Percentiles rank a stretch among this genome's conserved stretches.
Evolutionary conservation across 2,329 filamentous ascomycete species (phyloP).

Genomic region (Beauveria asiatica): DNA sequence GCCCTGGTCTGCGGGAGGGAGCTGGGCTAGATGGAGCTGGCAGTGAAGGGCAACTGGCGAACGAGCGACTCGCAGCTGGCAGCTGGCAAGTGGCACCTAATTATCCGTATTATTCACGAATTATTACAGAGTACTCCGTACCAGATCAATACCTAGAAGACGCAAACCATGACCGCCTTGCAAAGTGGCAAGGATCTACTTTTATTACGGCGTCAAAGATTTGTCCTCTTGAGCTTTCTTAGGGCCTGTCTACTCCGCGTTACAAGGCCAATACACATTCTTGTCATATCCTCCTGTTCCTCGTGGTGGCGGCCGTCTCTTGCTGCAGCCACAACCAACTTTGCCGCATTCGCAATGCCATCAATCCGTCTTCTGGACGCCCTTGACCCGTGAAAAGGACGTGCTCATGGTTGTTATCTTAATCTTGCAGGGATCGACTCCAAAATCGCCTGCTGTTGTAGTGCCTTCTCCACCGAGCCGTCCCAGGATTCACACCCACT

Average conservation of each 20-base stretch:
- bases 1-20: background rate
- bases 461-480: background rate
- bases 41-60: background rate
- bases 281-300: no score
- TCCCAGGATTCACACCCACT: background rate
- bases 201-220: no score
- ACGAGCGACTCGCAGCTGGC: background rate
- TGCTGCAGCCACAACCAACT: background rate
- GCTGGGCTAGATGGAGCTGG: background rate
- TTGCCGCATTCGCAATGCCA: background rate
- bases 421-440: constrained; percentile 2
- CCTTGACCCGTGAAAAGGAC: background rate
- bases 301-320: background rate
- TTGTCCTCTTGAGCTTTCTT: background rate
- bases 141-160: background rate
- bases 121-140: no score
- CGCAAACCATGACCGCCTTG: background rate
- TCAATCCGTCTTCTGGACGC: background rate
- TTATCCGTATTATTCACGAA: background rate
- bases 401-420: background rate
- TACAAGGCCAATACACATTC: no score
- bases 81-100: background rate
- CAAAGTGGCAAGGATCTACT: no score
- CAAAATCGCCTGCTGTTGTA: background rate
- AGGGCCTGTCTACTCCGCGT: no score